phyloP scores from a whole-genome alignment of 2,329 filamentous ascomycete species.

The Ambrosiella beaveri region DNA sequence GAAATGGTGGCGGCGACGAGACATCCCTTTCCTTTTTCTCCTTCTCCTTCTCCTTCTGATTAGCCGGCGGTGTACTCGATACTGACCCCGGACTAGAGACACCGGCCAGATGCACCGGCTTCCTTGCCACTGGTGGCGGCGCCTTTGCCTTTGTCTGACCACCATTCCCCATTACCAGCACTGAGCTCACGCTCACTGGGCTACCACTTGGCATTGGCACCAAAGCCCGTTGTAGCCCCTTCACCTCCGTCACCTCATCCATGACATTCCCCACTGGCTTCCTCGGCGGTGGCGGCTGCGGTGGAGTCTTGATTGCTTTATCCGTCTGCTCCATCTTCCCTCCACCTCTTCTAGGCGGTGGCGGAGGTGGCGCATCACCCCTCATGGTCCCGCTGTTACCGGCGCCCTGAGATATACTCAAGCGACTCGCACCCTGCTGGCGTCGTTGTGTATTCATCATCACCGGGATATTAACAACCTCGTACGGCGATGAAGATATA shows the following conservation, averaged over 20 bases:
- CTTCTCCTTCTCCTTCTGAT: neutral
- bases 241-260: neutral
- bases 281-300: neutral
- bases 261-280: constrained; percentile 14
- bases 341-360: constrained; percentile 24
- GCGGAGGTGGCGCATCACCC: constrained; percentile 28
- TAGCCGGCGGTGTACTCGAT: neutral
- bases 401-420: constrained; percentile 25
- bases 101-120: constrained; percentile 35
- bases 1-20: neutral
- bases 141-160: constrained; percentile 12
- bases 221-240: constrained; percentile 10
- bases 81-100: neutral
- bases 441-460: constrained; percentile 4
- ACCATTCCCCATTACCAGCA: neutral
- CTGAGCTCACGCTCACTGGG: neutral
- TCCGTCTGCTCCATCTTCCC: constrained; percentile 3
- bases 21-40: neutral
- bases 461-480: constrained; percentile 34
- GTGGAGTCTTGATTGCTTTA: constrained; percentile 12
- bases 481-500: constrained; percentile 42
- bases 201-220: neutral
- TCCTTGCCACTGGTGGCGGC: constrained; percentile 43
- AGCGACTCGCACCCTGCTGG: constrained; percentile 19
- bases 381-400: constrained; percentile 17